Percentiles rank a stretch among this genome's conserved stretches.
These are phyloP conservation scores for Kentomonas sorsogonicus DNA, from an alignment of 208 protist genomes.

Conservation along the genomic window DNA sequence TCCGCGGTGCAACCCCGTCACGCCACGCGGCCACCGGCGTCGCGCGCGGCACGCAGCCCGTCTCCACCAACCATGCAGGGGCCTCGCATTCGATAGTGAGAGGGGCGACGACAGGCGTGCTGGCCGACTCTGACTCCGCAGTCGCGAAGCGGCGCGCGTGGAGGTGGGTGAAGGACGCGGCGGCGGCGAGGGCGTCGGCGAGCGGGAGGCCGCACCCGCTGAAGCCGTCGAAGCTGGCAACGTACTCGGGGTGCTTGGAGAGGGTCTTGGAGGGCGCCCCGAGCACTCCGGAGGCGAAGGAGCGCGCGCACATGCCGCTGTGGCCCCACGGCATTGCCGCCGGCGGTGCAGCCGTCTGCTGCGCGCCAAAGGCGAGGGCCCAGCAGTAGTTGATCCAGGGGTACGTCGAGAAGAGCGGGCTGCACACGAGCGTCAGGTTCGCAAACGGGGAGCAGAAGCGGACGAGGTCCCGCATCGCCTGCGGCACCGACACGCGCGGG, in stretches of 20 bases:
- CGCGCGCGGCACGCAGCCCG: not conserved
- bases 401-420: conserved; percentile 21
- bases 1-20: too few relatives aligned
- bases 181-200: conserved; percentile 14
- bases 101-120: not conserved
- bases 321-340: conserved; percentile 23
- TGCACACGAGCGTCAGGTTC: conserved; percentile 20
- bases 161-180: conserved; percentile 12
- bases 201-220: conserved; percentile 9
- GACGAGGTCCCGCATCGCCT: conserved; percentile 13
- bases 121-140: not conserved
- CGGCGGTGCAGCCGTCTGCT: not conserved
- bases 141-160: not conserved
- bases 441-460: conserved; percentile 19
- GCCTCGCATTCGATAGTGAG: conserved; percentile 8
- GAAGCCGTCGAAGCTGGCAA: conserved; percentile 7
- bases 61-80: conserved; percentile 3
- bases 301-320: conserved; percentile 19
- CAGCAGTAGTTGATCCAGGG: conserved; percentile 25
- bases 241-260: not conserved
- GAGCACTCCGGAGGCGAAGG: conserved; percentile 12
- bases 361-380: not conserved
- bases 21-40: not conserved
- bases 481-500: not conserved
- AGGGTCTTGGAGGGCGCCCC: conserved; percentile 13